A percentile compares a stretch with the other conserved stretches of the same genome.
Conservation (phyloP, 2,329 filamentous ascomycete species). For the Cladosporium sp. region DNA sequence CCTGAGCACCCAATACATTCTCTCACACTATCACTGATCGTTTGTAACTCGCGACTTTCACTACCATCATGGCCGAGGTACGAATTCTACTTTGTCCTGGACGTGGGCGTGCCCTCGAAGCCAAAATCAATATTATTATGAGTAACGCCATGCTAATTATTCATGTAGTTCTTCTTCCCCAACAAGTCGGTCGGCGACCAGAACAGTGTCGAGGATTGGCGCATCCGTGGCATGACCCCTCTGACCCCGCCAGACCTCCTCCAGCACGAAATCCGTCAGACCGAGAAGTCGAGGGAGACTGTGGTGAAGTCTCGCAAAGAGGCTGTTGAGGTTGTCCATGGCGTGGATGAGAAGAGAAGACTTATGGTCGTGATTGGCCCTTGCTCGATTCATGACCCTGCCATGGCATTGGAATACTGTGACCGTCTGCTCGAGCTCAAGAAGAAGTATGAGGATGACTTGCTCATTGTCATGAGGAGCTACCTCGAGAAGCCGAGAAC, state of each 20-base stretch:
- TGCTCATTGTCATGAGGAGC: slow-evolving; percentile 93
- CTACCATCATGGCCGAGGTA: slow-evolving; percentile 14
- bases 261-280: slow-evolving; percentile 74
- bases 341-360: slow-evolving; percentile 63
- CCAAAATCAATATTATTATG: background rate
- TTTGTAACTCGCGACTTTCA: background rate
- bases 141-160: slow-evolving; percentile 12
- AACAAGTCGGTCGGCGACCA: slow-evolving; percentile 49
- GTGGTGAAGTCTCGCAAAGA: slow-evolving; percentile 68
- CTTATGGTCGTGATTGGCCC: slow-evolving; percentile 92
- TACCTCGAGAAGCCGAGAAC: slow-evolving; percentile 99
- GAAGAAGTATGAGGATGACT: slow-evolving; percentile 73
- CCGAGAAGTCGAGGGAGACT: slow-evolving; percentile 57
- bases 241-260: slow-evolving; percentile 85
- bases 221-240: slow-evolving; percentile 63
- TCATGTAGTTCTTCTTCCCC: slow-evolving; percentile 45
- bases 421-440: slow-evolving; percentile 70
- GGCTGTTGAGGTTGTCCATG: slow-evolving; percentile 71
- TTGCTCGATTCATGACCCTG: slow-evolving; percentile 95
- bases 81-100: background rate
- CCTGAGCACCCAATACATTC: background rate
- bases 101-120: background rate
- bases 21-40: background rate
- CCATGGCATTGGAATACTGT: slow-evolving; percentile 83
- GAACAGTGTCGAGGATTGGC: slow-evolving; percentile 48